phyloP scores from a whole-genome alignment of 1,284 basidiomycete genomes.

The Cystobasidium slooffiae region DNA sequence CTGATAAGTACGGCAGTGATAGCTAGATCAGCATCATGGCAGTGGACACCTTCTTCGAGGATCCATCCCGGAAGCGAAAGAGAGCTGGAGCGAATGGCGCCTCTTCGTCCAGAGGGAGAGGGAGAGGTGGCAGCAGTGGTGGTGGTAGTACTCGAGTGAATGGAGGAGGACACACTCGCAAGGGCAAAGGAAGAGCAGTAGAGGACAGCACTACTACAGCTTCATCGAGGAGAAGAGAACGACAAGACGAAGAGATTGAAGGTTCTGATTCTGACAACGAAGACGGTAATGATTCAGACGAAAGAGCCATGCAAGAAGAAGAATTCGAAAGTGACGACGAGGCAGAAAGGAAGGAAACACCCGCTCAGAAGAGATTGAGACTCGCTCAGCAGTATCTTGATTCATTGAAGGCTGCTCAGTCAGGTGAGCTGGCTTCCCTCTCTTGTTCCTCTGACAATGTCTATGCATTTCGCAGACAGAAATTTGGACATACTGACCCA shows the following conservation, averaged over 20 bases:
- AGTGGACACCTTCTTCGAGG: constrained; percentile 40
- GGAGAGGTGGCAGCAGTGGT: constrained; percentile 8
- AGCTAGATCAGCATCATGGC: constrained; percentile 32
- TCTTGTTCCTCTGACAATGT: too few species aligned
- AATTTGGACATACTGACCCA: neutral
- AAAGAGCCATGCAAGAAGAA: constrained; percentile 38
- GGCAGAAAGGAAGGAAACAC: constrained; percentile 74
- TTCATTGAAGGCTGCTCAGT: constrained; percentile 72
- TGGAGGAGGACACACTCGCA: constrained; percentile 7
- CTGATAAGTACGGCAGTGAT: neutral
- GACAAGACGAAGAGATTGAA: constrained; percentile 32
- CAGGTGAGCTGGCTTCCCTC: constrained; percentile 62
- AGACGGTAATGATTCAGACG: constrained; percentile 45
- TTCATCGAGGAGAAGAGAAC: too few species aligned
- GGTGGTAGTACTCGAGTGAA: constrained; percentile 43
- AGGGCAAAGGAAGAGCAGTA: constrained; percentile 32
- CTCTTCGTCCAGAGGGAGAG: constrained; percentile 6
- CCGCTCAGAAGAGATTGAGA: constrained; percentile 88
- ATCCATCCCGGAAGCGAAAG: constrained; percentile 39
- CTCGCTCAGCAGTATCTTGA: constrained; percentile 89
- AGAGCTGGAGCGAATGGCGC: constrained; percentile 24
- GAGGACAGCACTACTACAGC: neutral
- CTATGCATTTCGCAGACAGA: too few species aligned
- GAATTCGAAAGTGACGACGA: constrained; percentile 42
- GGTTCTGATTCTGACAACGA: constrained; percentile 36